Base-by-base conservation (phyloP, 305 asterid species). In the Fraxinus baroniana region DNA sequence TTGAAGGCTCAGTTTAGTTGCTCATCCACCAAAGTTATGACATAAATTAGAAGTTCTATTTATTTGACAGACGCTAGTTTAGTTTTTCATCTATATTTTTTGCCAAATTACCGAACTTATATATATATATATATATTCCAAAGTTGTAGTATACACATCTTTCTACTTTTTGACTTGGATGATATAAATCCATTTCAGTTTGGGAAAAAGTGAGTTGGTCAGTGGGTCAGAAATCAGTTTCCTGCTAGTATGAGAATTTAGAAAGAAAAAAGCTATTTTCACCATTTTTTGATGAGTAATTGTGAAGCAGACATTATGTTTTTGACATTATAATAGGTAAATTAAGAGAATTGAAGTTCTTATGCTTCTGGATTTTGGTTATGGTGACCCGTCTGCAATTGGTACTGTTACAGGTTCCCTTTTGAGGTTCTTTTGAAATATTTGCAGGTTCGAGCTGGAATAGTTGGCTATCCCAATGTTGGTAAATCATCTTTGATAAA, bases 401-500 rank as follows among this genome's bases (percentile, higher is more conserved):
- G 57, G 46, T 35, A 72, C 15, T 39, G 24, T 84, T 80, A 33
- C 52, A 76, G 24, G 22, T 32, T 71, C 68, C 76, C 70, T 26
- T 78, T 57, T 83, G 82, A 32, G 80, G 75, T 62, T 62, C 79
- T 86, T 57, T 79, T 82, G 76, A 66, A 80, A 77, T 79, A 68
- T 77, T 84, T 81, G 70, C 90, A 95, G 98, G 93, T 93, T 83
- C 94, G 99, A 79, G 98, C 98, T 86, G 98, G 98, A 85, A 90
- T 94, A 80, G 91, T 95, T 5, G 98, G 98, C 78, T 95, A 94
- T 89, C 99, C 98, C 30, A 92, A 95, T 89, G 98, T 95, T 87
- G 97, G 99, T 66, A 95, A 95, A 93, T 94, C 99, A 60, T 92
- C 99, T 83, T 80, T 95, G 83, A 93, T 95, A 88, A 95, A 95